These are phyloP conservation scores for Paracorniculantispora psalliotae DNA, from an alignment of 2,329 filamentous ascomycete species.

Conservation along the genomic window DNA sequence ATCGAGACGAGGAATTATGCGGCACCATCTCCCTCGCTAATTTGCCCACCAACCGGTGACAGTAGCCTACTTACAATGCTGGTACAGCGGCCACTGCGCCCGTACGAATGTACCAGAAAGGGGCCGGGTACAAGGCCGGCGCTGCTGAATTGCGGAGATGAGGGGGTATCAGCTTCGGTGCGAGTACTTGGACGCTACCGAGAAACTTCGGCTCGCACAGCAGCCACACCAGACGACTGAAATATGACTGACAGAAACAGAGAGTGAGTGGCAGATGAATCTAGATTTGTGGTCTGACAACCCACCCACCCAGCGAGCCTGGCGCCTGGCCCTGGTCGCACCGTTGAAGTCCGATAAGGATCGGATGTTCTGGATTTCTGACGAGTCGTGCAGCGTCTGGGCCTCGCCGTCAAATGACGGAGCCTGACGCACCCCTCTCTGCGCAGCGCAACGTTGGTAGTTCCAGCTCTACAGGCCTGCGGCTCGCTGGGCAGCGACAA, in stretches of 20 bases:
- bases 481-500: neutral
- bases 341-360: slow-evolving; percentile 11
- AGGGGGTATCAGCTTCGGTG: neutral
- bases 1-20: no score
- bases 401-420: neutral
- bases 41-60: neutral
- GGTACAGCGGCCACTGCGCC: no score
- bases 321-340: slow-evolving; percentile 1
- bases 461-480: neutral
- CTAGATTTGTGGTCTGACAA: slow-evolving; percentile 8
- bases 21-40: neutral
- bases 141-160: neutral
- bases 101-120: neutral
- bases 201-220: slow-evolving; percentile 12
- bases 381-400: neutral
- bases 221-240: neutral
- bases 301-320: slow-evolving; percentile 3
- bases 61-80: no score
- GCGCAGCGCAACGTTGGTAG: neutral
- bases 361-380: slow-evolving; percentile 10
- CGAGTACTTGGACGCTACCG: neutral
- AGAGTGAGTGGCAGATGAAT: slow-evolving; percentile 6
- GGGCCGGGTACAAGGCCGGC: neutral
- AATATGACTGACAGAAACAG: slow-evolving; percentile 4
- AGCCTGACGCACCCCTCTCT: neutral